Percentiles rank a stretch among this genome's conserved stretches.
These are phyloP conservation scores for Rubroshorea leprosula DNA, from an alignment of 345 rosid species.

Conservation along the genomic window DNA sequence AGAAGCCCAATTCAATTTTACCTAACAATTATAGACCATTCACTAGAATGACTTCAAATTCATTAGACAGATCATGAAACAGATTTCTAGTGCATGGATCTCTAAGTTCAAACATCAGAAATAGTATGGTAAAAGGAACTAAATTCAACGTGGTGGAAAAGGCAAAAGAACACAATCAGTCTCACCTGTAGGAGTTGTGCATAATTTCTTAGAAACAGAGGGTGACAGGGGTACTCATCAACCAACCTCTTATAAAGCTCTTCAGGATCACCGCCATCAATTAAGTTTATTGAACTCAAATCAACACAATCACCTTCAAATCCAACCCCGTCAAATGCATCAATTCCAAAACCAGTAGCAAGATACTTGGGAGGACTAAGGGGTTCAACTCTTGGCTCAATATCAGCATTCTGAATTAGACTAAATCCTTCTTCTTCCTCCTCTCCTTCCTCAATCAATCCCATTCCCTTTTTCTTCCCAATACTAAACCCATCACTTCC, in stretches of 20 bases:
- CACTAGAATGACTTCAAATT: too few relatives aligned
- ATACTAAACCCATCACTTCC: slow-evolving; percentile 50
- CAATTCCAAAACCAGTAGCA: slow-evolving; percentile 62
- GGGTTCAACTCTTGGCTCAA: slow-evolving; percentile 33
- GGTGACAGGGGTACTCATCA: slow-evolving; percentile 65
- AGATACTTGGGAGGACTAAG: slow-evolving; percentile 63
- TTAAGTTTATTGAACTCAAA: slow-evolving; percentile 33
- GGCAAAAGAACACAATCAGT: neutral
- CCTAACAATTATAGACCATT: too few relatives aligned
- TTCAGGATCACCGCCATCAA: slow-evolving; percentile 36
- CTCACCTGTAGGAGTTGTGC: slow-evolving; percentile 68
- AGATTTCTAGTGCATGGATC: neutral
- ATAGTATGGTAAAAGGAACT: neutral
- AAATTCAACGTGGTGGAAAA: slow-evolving; percentile 5
- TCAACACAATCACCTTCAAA: slow-evolving; percentile 25
- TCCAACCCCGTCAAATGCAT: slow-evolving; percentile 16
- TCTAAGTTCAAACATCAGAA: neutral
- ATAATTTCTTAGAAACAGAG: slow-evolving; percentile 62
- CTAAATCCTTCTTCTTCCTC: slow-evolving; percentile 23
- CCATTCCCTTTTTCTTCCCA: slow-evolving; percentile 22
- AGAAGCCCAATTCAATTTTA: too few relatives aligned
- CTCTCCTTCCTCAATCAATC: slow-evolving; percentile 35
- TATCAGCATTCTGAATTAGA: slow-evolving; percentile 4
- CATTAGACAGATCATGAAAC: too few relatives aligned
- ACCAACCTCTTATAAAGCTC: slow-evolving; percentile 52